Conservation (phyloP, 129 eudicot species). For the Scalesia atractyloides region DNA sequence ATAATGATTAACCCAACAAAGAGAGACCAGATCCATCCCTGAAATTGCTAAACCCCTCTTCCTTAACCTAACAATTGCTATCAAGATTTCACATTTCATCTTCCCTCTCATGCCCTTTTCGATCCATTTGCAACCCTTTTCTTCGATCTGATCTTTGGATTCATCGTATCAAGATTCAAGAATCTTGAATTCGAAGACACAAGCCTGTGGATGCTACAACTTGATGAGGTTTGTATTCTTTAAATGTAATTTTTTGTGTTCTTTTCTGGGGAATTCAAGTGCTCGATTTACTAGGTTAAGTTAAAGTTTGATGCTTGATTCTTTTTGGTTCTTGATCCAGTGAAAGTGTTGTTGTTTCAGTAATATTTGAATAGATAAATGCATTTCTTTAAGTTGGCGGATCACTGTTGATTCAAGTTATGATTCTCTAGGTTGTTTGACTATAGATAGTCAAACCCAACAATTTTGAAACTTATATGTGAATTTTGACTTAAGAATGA, state of each 20-base stretch:
- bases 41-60: constrained; percentile 10
- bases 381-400: neutral
- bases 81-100: constrained; percentile 29
- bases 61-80: constrained; percentile 18
- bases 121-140: neutral
- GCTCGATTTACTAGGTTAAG: neutral
- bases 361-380: neutral
- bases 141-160: constrained; percentile 26
- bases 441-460: no score
- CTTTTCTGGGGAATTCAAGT: neutral
- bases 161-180: constrained; percentile 3
- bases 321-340: constrained; percentile 7
- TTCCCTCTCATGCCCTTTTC: neutral
- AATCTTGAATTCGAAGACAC: constrained; percentile 17
- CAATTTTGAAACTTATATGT: no score
- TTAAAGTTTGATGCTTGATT: neutral
- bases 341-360: constrained; percentile 5
- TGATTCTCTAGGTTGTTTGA: no score
- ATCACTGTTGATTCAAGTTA: no score
- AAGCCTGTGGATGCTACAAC: constrained; percentile 11
- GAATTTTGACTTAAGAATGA: constrained; percentile 14
- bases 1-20: neutral
- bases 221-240: constrained; percentile 28
- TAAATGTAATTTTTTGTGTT: neutral
- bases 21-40: constrained; percentile 25